phyloP scores from a whole-genome alignment of 2,329 filamentous ascomycete species.

The Lachnellula cervina region DNA sequence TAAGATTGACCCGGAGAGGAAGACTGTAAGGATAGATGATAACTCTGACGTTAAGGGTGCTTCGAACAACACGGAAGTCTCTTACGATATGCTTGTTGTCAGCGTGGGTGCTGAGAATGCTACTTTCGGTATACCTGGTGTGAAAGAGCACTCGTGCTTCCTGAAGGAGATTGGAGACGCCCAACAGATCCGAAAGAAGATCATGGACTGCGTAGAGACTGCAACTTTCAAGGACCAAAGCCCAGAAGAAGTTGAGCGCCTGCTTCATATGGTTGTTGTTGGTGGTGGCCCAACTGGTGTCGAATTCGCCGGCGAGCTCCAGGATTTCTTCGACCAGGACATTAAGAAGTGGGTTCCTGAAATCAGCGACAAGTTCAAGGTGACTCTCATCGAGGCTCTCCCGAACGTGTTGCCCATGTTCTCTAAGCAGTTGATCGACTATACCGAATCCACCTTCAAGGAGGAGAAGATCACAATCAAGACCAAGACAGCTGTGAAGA shows the following conservation, averaged over 20 bases:
- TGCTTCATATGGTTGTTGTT: slow-evolving; percentile 96
- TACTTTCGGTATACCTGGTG: slow-evolving; percentile 95
- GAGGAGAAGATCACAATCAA: slow-evolving; percentile 97
- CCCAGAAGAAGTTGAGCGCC: slow-evolving; percentile 80
- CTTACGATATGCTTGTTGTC: slow-evolving; percentile 97
- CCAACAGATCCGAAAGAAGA: slow-evolving; percentile 93
- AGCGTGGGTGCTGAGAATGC: slow-evolving; percentile 98
- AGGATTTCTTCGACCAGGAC: slow-evolving; percentile 98
- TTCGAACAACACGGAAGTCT: slow-evolving; percentile 76
- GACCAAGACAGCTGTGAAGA: slow-evolving; percentile 99
- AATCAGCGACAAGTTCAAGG: slow-evolving; percentile 90
- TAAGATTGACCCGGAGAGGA: slow-evolving; percentile 89
- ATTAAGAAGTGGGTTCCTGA: slow-evolving; percentile 97
- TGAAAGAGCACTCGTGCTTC: slow-evolving; percentile 94
- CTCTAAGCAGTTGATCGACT: slow-evolving; percentile 98
- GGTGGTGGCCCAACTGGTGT: slow-evolving; percentile 94
- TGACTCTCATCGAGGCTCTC: slow-evolving; percentile 94
- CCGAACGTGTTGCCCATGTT: slow-evolving; percentile 97
- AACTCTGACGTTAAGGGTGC: slow-evolving; percentile 89
- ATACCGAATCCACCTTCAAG: slow-evolving; percentile 98
- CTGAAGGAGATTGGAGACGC: slow-evolving; percentile 97
- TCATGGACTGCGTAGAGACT: slow-evolving; percentile 99
- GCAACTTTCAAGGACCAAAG: slow-evolving; percentile 97
- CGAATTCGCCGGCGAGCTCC: slow-evolving; percentile 95
- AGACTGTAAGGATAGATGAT: slow-evolving; percentile 83